These are phyloP conservation scores for Mortierella sp. DNA, from an alignment of 371 early-diverging fungal species.

Conservation along the genomic window DNA sequence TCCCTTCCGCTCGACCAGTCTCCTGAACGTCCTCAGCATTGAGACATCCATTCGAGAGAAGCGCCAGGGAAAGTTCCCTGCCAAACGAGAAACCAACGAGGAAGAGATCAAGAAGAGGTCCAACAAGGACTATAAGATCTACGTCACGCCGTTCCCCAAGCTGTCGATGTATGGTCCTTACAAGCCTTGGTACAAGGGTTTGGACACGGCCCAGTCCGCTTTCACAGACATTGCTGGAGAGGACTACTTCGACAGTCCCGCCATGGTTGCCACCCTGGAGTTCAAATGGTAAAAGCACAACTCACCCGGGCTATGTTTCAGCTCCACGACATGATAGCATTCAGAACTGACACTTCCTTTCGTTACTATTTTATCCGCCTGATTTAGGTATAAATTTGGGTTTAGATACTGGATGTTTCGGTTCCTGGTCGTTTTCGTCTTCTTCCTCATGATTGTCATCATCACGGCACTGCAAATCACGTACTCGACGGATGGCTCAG, in stretches of 20 bases:
- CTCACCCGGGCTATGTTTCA: neutral
- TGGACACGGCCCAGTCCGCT: conserved; percentile 28
- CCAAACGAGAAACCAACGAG: conserved; percentile 18
- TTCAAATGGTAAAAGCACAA: conserved; percentile 45
- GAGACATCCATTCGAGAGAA: conserved; percentile 37
- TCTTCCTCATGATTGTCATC: conserved; percentile 30
- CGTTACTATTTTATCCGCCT: neutral
- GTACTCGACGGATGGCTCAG: neutral
- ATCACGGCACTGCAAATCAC: conserved; percentile 41
- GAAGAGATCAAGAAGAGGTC: conserved; percentile 30
- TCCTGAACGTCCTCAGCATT: conserved; percentile 26
- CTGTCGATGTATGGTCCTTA: conserved; percentile 56
- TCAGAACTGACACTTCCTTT: neutral
- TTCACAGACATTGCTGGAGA: conserved; percentile 51
- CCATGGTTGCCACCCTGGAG: conserved; percentile 51
- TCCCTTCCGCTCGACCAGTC: conserved; percentile 34
- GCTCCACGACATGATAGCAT: neutral
- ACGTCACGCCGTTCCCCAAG: conserved; percentile 57
- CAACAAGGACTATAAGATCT: conserved; percentile 44
- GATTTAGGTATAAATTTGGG: conserved; percentile 48
- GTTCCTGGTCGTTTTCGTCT: conserved; percentile 30
- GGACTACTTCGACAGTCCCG: conserved; percentile 56
- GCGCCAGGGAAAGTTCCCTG: conserved; percentile 30
- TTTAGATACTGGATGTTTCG: conserved; percentile 36
- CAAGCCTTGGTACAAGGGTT: conserved; percentile 27